Base-by-base conservation (phyloP, 192 early-diverging fungal genomes). In the Coemansia sp. region DNA sequence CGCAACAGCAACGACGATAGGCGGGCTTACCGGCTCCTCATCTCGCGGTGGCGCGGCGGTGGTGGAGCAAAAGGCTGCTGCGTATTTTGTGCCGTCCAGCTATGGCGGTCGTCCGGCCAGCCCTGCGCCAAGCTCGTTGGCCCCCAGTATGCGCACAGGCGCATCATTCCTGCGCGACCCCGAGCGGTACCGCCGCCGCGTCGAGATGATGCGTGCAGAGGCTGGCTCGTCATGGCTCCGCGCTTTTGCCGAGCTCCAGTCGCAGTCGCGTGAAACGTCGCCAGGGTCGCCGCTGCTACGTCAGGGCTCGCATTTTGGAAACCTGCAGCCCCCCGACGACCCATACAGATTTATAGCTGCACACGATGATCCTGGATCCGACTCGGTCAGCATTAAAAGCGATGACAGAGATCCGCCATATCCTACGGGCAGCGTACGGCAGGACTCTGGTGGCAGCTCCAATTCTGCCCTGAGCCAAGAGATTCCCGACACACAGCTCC, bases 131-230 rank as follows among this genome's bases (percentile, higher is more conserved):
- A 74, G 75, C 63, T 60, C 44, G 12, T 12, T 62, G 14, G 65
- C 67, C 11, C 48, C 62, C 35, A 78, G 76, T 60, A 30, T 73
- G 24, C 75, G 75, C 41, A 69, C 60, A 39, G 49, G 66, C 18
- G 34, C 39, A 18, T 46, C 30, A n/a, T 64, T 53, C 9, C 24
- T 55, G n/a, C 68, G 68, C 2, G 81, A 84, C 46, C 81, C 81
- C 1, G 81, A 84, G 62, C 53, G 73, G 24, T 84, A 76, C 65
- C 76, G 81, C n/a, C 66, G 77, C 5, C 65, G 68, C 12, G 77
- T 84, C 21, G 81, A 84, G 73, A 73, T 78, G 73, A 84, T 84
- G 76, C 76, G 81, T 4, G 81, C 81, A 0, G 81, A 84, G 48
- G 81, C 81, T 1, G 81, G 81, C 3, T 72, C 76, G 1, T 76